Conservation (phyloP, 2,329 filamentous ascomycete genomes). For the Diaporthe amygdali region DNA sequence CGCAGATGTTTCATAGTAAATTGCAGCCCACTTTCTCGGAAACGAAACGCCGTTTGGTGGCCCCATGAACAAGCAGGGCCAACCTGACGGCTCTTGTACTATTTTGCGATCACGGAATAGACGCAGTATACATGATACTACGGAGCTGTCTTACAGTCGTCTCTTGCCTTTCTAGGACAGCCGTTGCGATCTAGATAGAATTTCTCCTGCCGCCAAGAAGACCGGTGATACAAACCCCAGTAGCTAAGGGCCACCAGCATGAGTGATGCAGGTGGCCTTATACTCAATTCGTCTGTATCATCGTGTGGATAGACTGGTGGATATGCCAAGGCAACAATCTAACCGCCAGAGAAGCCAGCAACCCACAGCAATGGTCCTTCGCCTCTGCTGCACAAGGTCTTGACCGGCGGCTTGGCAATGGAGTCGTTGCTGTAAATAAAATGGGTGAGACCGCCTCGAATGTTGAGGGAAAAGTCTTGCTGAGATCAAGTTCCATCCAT, state of each 20-base stretch:
- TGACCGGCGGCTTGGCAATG: not conserved
- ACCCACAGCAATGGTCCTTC: not conserved
- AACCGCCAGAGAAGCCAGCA: not conserved
- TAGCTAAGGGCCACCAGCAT: not conserved
- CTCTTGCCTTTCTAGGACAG: not conserved
- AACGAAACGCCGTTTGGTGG: not conserved
- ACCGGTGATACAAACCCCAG: not conserved
- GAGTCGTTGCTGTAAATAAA: not conserved
- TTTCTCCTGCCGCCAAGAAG: not conserved
- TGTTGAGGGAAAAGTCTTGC: too few species aligned
- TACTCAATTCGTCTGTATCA: not conserved
- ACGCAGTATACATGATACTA: not conserved
- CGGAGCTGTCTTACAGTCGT: not conserved
- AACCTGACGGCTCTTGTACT: not conserved
- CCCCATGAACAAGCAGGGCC: not conserved
- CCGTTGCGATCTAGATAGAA: not conserved
- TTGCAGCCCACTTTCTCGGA: constrained; percentile 8
- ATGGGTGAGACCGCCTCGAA: not conserved
- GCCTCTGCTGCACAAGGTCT: not conserved
- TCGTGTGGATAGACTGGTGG: not conserved
- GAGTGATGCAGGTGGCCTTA: not conserved
- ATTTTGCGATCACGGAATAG: not conserved
- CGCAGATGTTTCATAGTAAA: constrained; percentile 1
- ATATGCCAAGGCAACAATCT: constrained; percentile 1
- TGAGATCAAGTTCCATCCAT: not conserved